Evolutionary conservation across 31 red algal genomes (phyloP), one percentile per base, ranked within the genome.

Genomic region (Asparagopsis taxiformis): DNA sequence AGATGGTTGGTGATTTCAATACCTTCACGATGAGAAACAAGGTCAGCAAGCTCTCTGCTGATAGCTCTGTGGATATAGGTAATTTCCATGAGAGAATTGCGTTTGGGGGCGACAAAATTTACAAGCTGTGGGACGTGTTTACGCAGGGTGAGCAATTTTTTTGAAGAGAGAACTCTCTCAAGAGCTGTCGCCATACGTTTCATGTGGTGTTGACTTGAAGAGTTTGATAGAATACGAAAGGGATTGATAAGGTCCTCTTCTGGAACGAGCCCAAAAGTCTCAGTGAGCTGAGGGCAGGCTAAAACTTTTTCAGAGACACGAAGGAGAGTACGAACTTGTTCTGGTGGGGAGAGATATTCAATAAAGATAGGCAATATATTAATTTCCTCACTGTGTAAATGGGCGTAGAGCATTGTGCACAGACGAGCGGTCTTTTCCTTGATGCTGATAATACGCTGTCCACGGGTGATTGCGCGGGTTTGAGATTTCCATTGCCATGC

Each of bases 61-160:
- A 91, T 82, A 7, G 77, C 74, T 51, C 75, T 79, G 50, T 91
- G 87, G 54, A 91, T 54, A 17, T 91, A 70, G 2, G 66, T 49
- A 36, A 91, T 91, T 59, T 70, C 87, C 19, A 91, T 61, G n/a
- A 91, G 57, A 0, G 77, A 59, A 60, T 91, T 75, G n/a, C 64
- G 68, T 31, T 63, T 72, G 7, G 79, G 65, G 5, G 66, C 46
- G 11, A 62, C 65, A 55, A 84, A 48, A 16, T 44, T 63, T 1
- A 36, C 35, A 36, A 84, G 46, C 38, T 22, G 7, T 1, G 79
- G 79, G 0, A 84, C 58, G 11, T 64, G 68, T 23, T 54, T 46
- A 38, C 79, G 73, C 22, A 84, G 39, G 5, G 5, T 23, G 17
- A 29, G 39, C 79, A 66, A 84, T 72, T 62, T 51, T 3, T 56